Evolutionary conservation across 2,329 filamentous ascomycete species (phyloP).

Genomic region (Aspergillus pseudoterreus): DNA sequence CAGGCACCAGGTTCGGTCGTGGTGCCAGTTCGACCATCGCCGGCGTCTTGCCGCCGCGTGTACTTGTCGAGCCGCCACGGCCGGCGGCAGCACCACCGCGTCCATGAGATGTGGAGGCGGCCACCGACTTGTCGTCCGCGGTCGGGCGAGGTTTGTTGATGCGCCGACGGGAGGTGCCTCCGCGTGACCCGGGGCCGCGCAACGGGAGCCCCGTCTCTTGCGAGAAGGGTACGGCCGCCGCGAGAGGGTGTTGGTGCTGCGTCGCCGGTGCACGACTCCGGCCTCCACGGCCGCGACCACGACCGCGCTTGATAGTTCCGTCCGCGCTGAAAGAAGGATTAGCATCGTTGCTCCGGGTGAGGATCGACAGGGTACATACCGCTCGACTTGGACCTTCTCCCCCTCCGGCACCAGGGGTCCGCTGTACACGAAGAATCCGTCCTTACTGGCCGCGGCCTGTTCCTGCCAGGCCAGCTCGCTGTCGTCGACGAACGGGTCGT

Average conservation of each 20-base stretch:
- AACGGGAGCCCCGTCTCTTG: constrained; percentile 82
- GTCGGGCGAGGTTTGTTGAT: constrained; percentile 80
- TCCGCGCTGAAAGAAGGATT: constrained; percentile 55
- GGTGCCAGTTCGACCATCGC: constrained; percentile 29
- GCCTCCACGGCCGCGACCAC: constrained; percentile 53
- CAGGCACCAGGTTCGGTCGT: constrained; percentile 21
- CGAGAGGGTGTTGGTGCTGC: constrained; percentile 68
- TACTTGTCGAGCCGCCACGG: constrained; percentile 24
- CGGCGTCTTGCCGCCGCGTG: constrained; percentile 26
- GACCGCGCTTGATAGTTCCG: constrained; percentile 63
- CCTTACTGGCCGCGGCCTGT: constrained; percentile 86
- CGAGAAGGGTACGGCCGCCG: constrained; percentile 80
- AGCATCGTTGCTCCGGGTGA: constrained; percentile 12
- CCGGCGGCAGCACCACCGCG: constrained; percentile 24
- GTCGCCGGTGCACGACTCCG: constrained; percentile 57
- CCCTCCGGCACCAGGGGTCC: constrained; percentile 85
- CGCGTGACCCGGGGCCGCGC: constrained; percentile 66
- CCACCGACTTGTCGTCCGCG: constrained; percentile 77
- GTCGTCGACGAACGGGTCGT: constrained; percentile 75
- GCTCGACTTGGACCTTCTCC: constrained; percentile 67
- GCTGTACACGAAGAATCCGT: constrained; percentile 97
- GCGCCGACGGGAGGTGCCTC: constrained; percentile 72
- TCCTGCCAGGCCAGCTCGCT: constrained; percentile 94
- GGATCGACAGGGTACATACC: constrained; percentile 41
- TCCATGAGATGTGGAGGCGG: constrained; percentile 24